Evolutionary conservation across 495 filamentous ascomycete species (phyloP), one percentile per base, ranked within the genome.

Genomic region (Penicillium turbatum): DNA sequence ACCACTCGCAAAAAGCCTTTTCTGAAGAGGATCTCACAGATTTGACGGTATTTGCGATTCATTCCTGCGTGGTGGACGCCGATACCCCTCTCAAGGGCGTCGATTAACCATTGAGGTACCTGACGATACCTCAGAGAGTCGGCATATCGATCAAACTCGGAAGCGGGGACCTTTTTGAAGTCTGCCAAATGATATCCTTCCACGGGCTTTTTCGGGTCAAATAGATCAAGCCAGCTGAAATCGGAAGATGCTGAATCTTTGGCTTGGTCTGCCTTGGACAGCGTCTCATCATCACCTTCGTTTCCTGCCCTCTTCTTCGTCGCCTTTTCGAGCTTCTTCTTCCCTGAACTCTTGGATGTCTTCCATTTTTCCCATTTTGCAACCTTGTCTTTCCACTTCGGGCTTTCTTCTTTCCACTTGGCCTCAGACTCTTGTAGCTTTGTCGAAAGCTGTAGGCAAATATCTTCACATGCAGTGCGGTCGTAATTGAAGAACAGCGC

Each of bases 401-500:
- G 57, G 45, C 75, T 82, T 7, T 63, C 67, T 39, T 72, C 63
- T 57, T 86, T 84, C 75, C 79, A 90, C 5, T 43, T 38, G 0
- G 57, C 41, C 60, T 92, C 88, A 0, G 79, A 73, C 3, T 66
- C 51, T 26, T 71, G 54, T 9, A 91, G 65, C 39, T 84, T 65
- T 4, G 60, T 34, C 3, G 83, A 41, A 1, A 91, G 35, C 5
- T 64, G 40, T 5, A 53, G 32, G 39, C 75, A 76, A 12, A 88
- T 75, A 2, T 58, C 56, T 65, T 90, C 86, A 53, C 88, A 92
- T 16, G 66, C 61, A 1, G 51, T 55, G 32, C 88, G 79, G 52
- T 90, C 85, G 61, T 86, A 91, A 51, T 88, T 89, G 74, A 92
- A 91, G 5, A 91, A 55, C 13, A 92, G 79, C 0, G 85, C 87